Base-by-base conservation (phyloP, 805 yeast species). In the Kodamaea hsintzibuensis region DNA sequence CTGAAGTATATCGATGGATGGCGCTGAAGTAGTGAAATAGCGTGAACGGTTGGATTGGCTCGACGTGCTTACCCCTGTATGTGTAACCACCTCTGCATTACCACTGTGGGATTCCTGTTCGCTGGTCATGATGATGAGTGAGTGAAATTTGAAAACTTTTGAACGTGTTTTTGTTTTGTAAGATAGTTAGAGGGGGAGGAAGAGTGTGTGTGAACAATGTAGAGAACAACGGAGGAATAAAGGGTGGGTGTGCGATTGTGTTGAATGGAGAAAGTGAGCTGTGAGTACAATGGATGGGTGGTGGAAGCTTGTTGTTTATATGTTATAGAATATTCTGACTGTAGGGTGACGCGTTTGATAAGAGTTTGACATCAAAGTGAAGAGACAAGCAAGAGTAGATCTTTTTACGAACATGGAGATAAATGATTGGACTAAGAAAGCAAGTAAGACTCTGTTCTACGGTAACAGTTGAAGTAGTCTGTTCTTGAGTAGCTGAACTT, bases 1-100 rank as follows among this genome's bases (percentile, higher is more conserved):
- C 42, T 80, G 84, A 49, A 79, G 79, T 2, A 81, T 76, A 62
- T 50, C 52, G 35, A 43, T 45, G 9, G 48, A 4, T 14, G 38
- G 18, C 6, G 17, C 39, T 13, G 48, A 16, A 22, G 14, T 25
- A 5, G 39, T 8, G 39, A 45, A 45, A 37, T 27, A 27, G 19
- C 30, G 22, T 1, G 25, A 27, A 16, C 16, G 30, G 39, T 27
- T 27, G 48, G 48, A 25, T 2, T 13, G 30, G 38, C 18, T 17
- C 18, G 42, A 16, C 42, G 18, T 38, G 42, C 18, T 7, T 4
- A 8, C 19, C 25, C 13, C 25, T 16, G 19, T 2, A 13, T 22
- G 25, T 3, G 35, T 10, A 5, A 30, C 35, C 35, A 30, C 35
- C 13, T 10, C 35, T 30, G 35, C 35, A 30, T 38, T 16, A 16